Evolutionary conservation across 2,329 filamentous ascomycete species (phyloP).

Genomic region (Bipolaris zeicola): DNA sequence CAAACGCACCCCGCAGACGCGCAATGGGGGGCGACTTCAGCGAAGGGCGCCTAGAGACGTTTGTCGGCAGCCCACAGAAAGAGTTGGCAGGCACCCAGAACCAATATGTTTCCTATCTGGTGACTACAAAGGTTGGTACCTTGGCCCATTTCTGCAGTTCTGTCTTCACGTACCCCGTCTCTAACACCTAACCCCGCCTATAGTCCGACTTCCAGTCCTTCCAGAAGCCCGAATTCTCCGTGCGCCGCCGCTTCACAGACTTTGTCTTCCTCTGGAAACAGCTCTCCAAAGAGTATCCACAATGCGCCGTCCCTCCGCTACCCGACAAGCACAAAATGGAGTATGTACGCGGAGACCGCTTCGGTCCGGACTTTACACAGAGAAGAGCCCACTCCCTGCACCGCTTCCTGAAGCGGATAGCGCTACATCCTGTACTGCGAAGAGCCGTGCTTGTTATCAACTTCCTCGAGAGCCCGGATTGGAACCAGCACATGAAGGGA

Average conservation of each 20-base stretch:
- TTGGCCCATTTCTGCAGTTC: not conserved
- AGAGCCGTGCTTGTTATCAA: constrained; percentile 80
- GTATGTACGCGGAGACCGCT: constrained; percentile 94
- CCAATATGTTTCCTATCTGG: constrained; percentile 92
- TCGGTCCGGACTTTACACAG: constrained; percentile 88
- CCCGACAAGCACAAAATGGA: constrained; percentile 99
- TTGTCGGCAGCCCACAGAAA: constrained; percentile 82
- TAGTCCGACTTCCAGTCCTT: constrained; percentile 95
- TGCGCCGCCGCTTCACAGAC: constrained; percentile 94
- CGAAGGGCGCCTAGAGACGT: constrained; percentile 80
- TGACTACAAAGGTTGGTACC: constrained; percentile 77
- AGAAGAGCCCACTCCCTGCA: constrained; percentile 88
- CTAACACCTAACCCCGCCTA: constrained; percentile 16
- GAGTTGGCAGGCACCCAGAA: constrained; percentile 97
- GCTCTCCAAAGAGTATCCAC: constrained; percentile 83
- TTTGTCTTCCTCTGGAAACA: constrained; percentile 97
- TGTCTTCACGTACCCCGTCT: not conserved
- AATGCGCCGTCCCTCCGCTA: constrained; percentile 89
- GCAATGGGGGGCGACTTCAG: constrained; percentile 45
- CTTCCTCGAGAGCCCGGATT: constrained; percentile 91
- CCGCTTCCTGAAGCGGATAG: constrained; percentile 84
- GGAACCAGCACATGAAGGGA: constrained; percentile 93
- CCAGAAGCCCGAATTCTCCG: constrained; percentile 75
- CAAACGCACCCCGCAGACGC: constrained; percentile 20
- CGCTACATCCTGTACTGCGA: constrained; percentile 86